Conservation (phyloP, 768 basidiomycete species). For the Candolleomyces eurysporus region DNA sequence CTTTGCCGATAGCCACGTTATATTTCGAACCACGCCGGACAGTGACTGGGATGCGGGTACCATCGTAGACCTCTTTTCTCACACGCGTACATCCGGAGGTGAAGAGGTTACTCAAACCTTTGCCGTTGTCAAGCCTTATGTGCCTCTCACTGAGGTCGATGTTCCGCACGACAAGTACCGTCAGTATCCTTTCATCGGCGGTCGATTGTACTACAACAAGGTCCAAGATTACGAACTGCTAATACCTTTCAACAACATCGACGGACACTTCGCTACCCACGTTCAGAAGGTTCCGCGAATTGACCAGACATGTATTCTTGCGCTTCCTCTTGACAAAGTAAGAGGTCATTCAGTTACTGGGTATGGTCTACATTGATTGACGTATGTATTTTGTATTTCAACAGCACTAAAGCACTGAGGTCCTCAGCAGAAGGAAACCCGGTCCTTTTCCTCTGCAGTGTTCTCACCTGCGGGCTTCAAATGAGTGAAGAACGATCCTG, state of each 20-base stretch:
- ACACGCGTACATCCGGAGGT: neutral
- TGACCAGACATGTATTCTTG: neutral
- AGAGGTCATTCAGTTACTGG: too few relatives aligned
- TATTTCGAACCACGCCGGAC: neutral
- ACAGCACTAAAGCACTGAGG: too few relatives aligned
- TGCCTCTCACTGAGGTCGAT: neutral
- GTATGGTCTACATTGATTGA: too few relatives aligned
- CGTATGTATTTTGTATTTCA: too few relatives aligned
- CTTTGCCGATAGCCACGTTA: neutral
- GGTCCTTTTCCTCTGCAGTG: too few relatives aligned
- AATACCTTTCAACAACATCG: neutral
- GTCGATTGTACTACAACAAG: neutral
- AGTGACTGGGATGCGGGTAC: neutral
- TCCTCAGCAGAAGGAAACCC: too few relatives aligned
- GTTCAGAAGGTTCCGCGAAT: neutral
- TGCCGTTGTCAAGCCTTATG: neutral
- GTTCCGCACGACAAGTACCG: neutral
- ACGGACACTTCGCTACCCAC: neutral
- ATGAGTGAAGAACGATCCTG: too few relatives aligned
- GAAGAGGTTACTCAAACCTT: neutral
- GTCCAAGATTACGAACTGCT: too few relatives aligned
- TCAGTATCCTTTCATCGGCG: neutral
- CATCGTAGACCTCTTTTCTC: neutral
- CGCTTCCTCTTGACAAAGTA: neutral
- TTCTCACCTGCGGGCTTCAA: too few relatives aligned